A percentile compares a stretch with the other conserved stretches of the same genome.
phyloP scores from a whole-genome alignment of 164 flowering plant genomes.

The Kingdonia uniflora region DNA sequence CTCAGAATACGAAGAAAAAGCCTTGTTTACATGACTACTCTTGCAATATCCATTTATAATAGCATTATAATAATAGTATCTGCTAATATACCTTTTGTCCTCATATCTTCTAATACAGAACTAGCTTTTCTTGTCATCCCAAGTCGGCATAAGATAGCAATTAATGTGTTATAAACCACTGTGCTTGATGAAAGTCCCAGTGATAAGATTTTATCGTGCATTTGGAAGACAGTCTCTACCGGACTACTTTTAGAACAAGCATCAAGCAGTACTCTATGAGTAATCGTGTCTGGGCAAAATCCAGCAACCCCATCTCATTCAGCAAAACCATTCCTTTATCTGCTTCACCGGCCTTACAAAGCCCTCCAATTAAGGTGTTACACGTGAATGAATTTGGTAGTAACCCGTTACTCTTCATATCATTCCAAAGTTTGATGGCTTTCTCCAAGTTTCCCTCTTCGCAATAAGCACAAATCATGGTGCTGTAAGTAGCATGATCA shows the following conservation, averaged over 20 bases:
- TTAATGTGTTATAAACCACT: slow-evolving; percentile 48
- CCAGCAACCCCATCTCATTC: slow-evolving; percentile 42
- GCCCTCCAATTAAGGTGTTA: slow-evolving; percentile 40
- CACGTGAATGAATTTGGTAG: slow-evolving; percentile 48
- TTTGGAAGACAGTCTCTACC: slow-evolving; percentile 34
- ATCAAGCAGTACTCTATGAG: slow-evolving; percentile 40
- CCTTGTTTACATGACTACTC: slow-evolving; percentile 47
- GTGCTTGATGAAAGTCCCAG: slow-evolving; percentile 49
- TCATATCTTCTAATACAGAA: slow-evolving; percentile 51
- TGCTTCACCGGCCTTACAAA: slow-evolving; percentile 45
- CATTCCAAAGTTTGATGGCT: slow-evolving; percentile 49
- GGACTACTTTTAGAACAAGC: slow-evolving; percentile 43
- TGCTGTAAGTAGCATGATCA: slow-evolving; percentile 54
- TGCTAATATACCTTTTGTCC: slow-evolving; percentile 32
- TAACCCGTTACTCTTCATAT: slow-evolving; percentile 45
- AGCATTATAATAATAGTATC: slow-evolving; percentile 59
- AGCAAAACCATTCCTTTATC: slow-evolving; percentile 42
- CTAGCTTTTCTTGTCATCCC: slow-evolving; percentile 74
- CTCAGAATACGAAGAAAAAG: slow-evolving; percentile 33
- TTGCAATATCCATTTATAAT: slow-evolving; percentile 59
- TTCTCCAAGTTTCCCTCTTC: slow-evolving; percentile 43
- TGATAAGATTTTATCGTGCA: slow-evolving; percentile 45
- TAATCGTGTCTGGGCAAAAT: slow-evolving; percentile 30
- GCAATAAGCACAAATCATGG: slow-evolving; percentile 54
- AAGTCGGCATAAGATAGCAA: slow-evolving; percentile 45